Evolutionary conservation across 768 basidiomycete genomes (phyloP), one percentile per base, ranked within the genome.

Genomic region (Boletales sp.): DNA sequence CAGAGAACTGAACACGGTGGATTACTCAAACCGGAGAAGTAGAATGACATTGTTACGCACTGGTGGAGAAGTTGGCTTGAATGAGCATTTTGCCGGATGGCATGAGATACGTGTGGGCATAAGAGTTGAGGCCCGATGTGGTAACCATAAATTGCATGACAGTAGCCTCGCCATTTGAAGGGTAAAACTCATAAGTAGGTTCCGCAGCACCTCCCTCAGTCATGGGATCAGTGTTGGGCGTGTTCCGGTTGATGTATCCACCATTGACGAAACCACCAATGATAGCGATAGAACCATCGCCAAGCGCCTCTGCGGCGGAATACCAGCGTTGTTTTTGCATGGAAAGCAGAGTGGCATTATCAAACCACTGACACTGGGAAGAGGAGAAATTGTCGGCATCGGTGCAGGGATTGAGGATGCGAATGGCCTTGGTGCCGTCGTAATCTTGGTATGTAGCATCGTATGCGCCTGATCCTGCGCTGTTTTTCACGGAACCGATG

Each of bases 121-220:
- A 91, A 1, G 87, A 74, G 65, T 91, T 91, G 37, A 90, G 74
- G 37, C 89, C 89, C 18, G 84, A 86, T 0, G 88, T 87, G 14
- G 75, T 69, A 52, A 77, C 69, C 73, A 90, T 74, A 73, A 91
- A 90, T 7, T 79, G 66, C 78, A 86, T 84, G 21, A 72, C 65
- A 50, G 75, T 73, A 3, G 78, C 77, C 10, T 68, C 61, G 12
- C 77, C 75, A 30, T 73, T 79, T 7, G 79, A 73, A 14, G 92
- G 92, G 69, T 77, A 94, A 67, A 91, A 89, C 70, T 93, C 91
- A 62, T 79, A 87, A 0, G 88, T 88, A 27, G 87, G 86, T 58
- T 94, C 87, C 10, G 89, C 86, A 11, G 79, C 87, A 34, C 83
- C 83, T 40, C 86, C 86, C 58, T 82, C 77, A 27, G 61, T 71